Evolutionary conservation across 2,329 filamentous ascomycete genomes (phyloP), one percentile per base, ranked within the genome.

Genomic region (Paracamarosporium sp.): DNA sequence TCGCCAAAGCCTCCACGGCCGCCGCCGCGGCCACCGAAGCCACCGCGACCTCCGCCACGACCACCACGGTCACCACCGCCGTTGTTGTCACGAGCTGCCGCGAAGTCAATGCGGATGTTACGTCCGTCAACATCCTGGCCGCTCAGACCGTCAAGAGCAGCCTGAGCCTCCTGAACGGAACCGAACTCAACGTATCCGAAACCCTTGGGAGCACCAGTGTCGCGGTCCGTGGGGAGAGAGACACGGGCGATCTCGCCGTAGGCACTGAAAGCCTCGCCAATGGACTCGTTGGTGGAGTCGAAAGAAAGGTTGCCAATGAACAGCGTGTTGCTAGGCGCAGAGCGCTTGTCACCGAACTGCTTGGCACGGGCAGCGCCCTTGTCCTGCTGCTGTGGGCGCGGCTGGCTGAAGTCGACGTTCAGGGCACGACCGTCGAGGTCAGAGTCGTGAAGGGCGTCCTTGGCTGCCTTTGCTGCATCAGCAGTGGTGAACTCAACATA

Each of bases 301-400:
- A 96, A 97, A 50, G 91, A 88, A 66, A 97, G 82, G 84, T 97
- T 97, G 71, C 93, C 93, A 65, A 97, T 88, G 80, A 95, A 97
- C 59, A 97, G 85, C 40, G 93, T 97, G 66, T 93, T 90, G 75
- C 88, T 91, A 76, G 91, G 89, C 62, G 90, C 86, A 82, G 90
- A 93, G 73, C 88, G 82, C 68, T 86, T 84, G 78, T 97, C 93
- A 64, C 93, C 93, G 76, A 89, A 94, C 73, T 86, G 84, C 68
- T 83, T 81, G 64, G 88, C 86, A 62, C 89, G 87, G 60, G 82
- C 80, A 62, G 81, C 78, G 71, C 80, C 81, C 56, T 81, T 79
- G 63, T 77, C 71, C 60, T 74, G 70, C 9, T 66, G 64, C 50
- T 68, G 65, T 40, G 82, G 81, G 59, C 88, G 87, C 64, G 86